Conservation (phyloP, 2,329 filamentous ascomycete genomes). For the Rhinocladiella similis region DNA sequence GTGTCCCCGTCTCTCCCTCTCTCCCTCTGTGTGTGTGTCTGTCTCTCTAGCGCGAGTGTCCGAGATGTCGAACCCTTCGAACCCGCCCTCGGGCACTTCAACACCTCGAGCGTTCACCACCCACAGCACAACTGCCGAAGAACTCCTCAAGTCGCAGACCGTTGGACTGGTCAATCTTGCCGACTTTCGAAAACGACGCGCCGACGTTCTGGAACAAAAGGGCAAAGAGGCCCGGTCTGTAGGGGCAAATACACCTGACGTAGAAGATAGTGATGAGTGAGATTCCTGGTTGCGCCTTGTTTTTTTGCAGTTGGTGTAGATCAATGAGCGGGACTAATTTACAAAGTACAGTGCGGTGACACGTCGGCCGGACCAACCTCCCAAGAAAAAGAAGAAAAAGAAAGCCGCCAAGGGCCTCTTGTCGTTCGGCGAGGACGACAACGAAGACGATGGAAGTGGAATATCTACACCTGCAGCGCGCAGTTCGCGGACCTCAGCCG, state of each 20-base stretch:
- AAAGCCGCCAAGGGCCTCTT: slow-evolving; percentile 61
- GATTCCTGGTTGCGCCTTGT: slow-evolving; percentile 31
- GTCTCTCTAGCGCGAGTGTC: too few relatives aligned
- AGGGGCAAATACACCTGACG: slow-evolving; percentile 48
- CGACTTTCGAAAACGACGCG: slow-evolving; percentile 93
- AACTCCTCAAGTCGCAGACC: slow-evolving; percentile 79
- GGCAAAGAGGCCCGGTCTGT: slow-evolving; percentile 75
- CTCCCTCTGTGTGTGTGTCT: too few relatives aligned
- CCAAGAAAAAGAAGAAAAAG: slow-evolving; percentile 60
- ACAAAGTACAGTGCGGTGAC: slow-evolving; percentile 58
- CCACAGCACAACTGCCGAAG: slow-evolving; percentile 74
- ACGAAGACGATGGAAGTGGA: slow-evolving; percentile 43
- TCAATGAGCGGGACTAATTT: slow-evolving; percentile 49
- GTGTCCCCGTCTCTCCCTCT: too few relatives aligned
- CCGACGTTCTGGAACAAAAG: slow-evolving; percentile 88
- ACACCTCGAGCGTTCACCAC: slow-evolving; percentile 64
- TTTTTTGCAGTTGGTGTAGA: neutral
- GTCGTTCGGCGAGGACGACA: slow-evolving; percentile 68
- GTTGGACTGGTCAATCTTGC: slow-evolving; percentile 89
- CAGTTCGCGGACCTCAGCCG: slow-evolving; percentile 15
- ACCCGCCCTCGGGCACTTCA: slow-evolving; percentile 37
- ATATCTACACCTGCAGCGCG: slow-evolving; percentile 28
- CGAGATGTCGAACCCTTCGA: neutral
- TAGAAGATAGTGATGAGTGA: slow-evolving; percentile 60
- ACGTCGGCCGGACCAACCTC: slow-evolving; percentile 42